These are phyloP conservation scores for Podosphaera fusca DNA, from an alignment of 2,329 filamentous ascomycete genomes.

Conservation along the genomic window DNA sequence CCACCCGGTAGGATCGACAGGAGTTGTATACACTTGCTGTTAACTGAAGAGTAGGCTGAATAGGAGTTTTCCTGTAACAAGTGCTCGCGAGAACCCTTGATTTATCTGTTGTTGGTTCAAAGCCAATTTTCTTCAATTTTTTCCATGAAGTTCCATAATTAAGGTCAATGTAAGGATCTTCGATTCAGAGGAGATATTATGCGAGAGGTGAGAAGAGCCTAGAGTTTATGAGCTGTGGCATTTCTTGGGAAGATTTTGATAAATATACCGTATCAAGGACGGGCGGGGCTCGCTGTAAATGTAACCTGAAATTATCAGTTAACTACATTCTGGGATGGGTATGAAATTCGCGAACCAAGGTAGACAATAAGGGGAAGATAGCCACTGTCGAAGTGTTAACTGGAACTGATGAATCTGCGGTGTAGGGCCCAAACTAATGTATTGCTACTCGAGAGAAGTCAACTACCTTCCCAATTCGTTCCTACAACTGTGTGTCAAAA, in stretches of 20 bases:
- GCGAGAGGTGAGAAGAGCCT: slow-evolving; percentile 43
- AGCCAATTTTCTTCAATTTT: no score
- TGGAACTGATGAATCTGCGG: background rate
- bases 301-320: slow-evolving; percentile 38
- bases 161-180: no score
- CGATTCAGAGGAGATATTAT: slow-evolving; percentile 17
- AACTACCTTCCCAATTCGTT: slow-evolving; percentile 93
- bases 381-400: slow-evolving; percentile 37
- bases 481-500: slow-evolving; percentile 28
- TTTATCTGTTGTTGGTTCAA: no score
- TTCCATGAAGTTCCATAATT: no score
- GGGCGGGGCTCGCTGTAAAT: slow-evolving; percentile 84
- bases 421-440: slow-evolving; percentile 53
- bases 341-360: slow-evolving; percentile 39
- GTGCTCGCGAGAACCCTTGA: no score
- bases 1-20: no score
- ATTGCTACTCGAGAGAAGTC: slow-evolving; percentile 82
- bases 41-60: no score
- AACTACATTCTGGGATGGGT: background rate
- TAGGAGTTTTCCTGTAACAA: no score
- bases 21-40: no score
- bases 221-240: slow-evolving; percentile 9
- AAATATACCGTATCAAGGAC: slow-evolving; percentile 41
- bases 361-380: slow-evolving; percentile 95
- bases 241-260: background rate